Percentiles rank a stretch among this genome's conserved stretches.
phyloP scores from a whole-genome alignment of 768 basidiomycete species.

The Mycena polygramma region DNA sequence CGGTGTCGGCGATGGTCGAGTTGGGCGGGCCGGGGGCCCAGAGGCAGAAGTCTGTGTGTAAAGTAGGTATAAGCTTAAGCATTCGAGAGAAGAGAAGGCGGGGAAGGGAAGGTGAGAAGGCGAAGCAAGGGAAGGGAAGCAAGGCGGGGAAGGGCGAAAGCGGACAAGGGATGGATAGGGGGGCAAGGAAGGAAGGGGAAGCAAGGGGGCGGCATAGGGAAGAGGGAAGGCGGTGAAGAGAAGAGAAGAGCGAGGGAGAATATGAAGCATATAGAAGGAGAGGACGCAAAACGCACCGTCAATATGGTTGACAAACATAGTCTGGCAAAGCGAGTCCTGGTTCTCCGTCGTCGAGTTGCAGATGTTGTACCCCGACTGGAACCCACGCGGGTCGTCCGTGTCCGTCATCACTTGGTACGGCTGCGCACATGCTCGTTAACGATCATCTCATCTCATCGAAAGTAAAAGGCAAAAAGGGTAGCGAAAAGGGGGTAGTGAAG shows the following conservation, averaged over 20 bases:
- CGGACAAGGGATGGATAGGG: no score
- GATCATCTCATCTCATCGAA: no score
- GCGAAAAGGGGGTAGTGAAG: no score
- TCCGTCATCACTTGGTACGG: conserved; percentile 38
- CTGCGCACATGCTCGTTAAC: not conserved
- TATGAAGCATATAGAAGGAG: no score
- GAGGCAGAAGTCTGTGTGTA: conserved; percentile 72
- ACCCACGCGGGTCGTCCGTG: conserved; percentile 55
- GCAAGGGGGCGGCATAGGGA: no score
- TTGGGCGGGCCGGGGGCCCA: conserved; percentile 65
- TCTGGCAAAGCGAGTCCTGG: conserved; percentile 70
- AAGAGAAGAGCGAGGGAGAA: not conserved
- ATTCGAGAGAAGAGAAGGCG: no score
- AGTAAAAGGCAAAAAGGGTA: no score
- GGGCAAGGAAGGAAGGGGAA: no score
- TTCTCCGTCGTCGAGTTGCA: conserved; percentile 72
- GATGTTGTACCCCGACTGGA: conserved; percentile 69
- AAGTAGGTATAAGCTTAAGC: not conserved
- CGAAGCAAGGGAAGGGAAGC: no score
- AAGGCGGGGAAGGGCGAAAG: no score
- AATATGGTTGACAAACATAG: conserved; percentile 62
- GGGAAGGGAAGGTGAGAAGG: no score
- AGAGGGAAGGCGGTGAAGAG: not conserved
- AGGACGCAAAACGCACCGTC: conserved; percentile 65
- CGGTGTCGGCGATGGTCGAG: conserved; percentile 68